Evolutionary conservation across 495 filamentous ascomycete species (phyloP).

Genomic region (Aspergillus panamensis): DNA sequence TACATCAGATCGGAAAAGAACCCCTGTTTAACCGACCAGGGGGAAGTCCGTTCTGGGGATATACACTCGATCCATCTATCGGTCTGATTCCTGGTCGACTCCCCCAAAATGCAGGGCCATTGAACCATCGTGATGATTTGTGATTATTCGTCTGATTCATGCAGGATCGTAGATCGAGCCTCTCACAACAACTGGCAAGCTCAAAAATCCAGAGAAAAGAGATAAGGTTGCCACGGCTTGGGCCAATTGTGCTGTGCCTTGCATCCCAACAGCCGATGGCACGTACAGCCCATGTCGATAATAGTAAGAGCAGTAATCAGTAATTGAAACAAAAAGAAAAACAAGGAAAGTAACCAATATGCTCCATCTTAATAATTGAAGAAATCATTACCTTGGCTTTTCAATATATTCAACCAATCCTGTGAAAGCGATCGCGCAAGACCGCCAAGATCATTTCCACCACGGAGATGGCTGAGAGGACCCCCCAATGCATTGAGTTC

Average conservation of each 20-base stretch:
- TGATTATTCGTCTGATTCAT: background rate
- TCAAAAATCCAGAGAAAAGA: background rate
- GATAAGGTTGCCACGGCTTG: slow-evolving; percentile 36
- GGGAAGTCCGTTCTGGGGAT: background rate
- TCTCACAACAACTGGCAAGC: background rate
- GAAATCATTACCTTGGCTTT: slow-evolving; percentile 6
- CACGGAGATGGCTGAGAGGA: background rate
- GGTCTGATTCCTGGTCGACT: background rate
- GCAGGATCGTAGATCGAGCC: background rate
- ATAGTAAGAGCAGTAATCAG: slow-evolving; percentile 21
- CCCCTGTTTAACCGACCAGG: background rate
- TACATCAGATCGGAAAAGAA: background rate
- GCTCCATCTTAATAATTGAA: background rate
- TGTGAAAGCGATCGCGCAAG: background rate
- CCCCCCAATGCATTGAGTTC: background rate
- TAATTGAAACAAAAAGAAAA: background rate
- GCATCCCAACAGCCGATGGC: slow-evolving; percentile 27
- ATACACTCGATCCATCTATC: background rate
- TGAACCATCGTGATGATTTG: background rate
- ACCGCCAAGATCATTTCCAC: background rate
- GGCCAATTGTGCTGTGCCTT: slow-evolving; percentile 37
- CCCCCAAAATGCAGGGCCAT: background rate
- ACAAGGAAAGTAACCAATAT: background rate
- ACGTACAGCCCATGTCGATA: slow-evolving; percentile 22
- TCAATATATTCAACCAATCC: background rate